Evolutionary conservation across 225 moss, liverwort and hornwort genomes (phyloP), one percentile per base, ranked within the genome.

Genomic region (Pseudisothecium myosuroides): DNA sequence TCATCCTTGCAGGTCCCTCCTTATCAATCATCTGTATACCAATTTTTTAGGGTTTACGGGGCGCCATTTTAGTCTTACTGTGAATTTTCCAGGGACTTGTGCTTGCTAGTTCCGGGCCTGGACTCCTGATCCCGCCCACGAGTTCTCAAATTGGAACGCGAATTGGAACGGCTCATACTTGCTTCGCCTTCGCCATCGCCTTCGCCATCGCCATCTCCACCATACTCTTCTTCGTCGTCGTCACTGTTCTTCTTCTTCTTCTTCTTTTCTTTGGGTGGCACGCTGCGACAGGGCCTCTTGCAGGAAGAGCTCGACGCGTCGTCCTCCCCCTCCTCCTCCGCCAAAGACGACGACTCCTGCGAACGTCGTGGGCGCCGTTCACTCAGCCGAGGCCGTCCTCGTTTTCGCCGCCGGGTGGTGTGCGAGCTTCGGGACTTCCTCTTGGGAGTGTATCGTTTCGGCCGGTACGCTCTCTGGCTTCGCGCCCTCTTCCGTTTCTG

Each of bases 401-500:
- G 80, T 66, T 80, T 91, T 45, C 74, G 64, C 55, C 67, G 67
- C 60, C 67, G 65, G 19, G 36, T 37, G 86, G 69, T 32, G 73
- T 80, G 34, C 26, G 76, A 39, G 61, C 62, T 36, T n/a, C 74
- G 76, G 45, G 60, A 31, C 54, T 54, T 89, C n/a, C 59, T 71
- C 43, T 50, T 77, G 36, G 68, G 65, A 47, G 79, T 73, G 31
- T 87, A 85, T 60, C 81, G 87, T 61, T 54, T 83, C 24, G 49
- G 39, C 39, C 22, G 89, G 85, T 64, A 76, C 18, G 36, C 13
- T 58, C 58, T 89, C 73, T 87, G 91, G 52, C 75, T 80, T 66
- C 54, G 87, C 45, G 80, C 81, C 45, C 88, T 76, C 89, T 92
- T 89, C 39, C 85, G 80, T 84, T 89, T 91, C 91, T 91, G 84